A percentile compares a stretch with the other conserved stretches of the same genome.
Evolutionary conservation across 371 early-diverging fungal genomes (phyloP).

Genomic region (Haplosporangium sp.): DNA sequence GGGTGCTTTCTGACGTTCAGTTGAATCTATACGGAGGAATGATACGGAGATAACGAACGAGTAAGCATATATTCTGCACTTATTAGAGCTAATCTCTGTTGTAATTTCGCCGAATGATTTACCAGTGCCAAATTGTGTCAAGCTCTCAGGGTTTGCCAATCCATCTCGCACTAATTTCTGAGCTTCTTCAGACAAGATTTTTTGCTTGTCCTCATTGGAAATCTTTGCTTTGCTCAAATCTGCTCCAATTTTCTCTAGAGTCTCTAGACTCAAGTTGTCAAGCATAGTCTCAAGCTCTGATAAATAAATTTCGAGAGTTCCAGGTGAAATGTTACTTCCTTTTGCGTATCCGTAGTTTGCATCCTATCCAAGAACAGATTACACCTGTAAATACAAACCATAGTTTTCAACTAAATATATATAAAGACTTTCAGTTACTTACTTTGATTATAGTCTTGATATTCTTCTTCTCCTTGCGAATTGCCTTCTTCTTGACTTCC

Average conservation of each 20-base stretch:
- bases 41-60: not conserved
- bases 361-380: conserved; percentile 44
- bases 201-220: conserved; percentile 34
- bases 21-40: conserved; percentile 8
- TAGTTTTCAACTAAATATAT: not conserved
- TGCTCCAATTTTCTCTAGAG: conserved; percentile 37
- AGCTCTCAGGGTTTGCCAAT: conserved; percentile 31
- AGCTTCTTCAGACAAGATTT: conserved; percentile 32
- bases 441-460: conserved; percentile 80
- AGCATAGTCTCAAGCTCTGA: conserved; percentile 78
- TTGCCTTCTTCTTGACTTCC: conserved; percentile 79
- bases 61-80: not conserved
- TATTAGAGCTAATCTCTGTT: not conserved
- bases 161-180: conserved; percentile 42
- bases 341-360: conserved; percentile 80
- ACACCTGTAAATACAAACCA: not conserved
- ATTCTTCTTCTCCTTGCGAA: conserved; percentile 92
- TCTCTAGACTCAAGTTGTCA: conserved; percentile 59
- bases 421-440: not conserved
- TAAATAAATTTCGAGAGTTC: conserved; percentile 70
- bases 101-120: not conserved
- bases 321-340: conserved; percentile 62
- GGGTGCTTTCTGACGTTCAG: conserved; percentile 6
- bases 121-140: conserved; percentile 48
- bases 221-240: conserved; percentile 31